phyloP scores from a whole-genome alignment of 768 basidiomycete species.

The Lactifluus pinguis region DNA sequence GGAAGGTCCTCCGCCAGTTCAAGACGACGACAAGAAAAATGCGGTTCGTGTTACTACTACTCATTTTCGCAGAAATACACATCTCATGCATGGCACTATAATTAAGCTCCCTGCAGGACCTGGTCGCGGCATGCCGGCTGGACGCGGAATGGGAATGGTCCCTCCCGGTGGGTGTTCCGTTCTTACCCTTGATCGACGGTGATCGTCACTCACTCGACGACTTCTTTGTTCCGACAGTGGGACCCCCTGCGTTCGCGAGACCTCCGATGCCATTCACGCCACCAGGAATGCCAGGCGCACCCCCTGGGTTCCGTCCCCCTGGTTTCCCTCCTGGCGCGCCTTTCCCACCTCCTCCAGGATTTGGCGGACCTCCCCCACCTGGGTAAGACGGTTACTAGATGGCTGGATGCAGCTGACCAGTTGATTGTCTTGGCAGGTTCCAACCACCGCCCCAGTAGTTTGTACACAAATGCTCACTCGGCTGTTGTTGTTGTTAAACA shows the following conservation, averaged over 20 bases:
- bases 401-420: background rate
- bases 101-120: slow-evolving; percentile 80
- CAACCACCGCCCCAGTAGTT: slow-evolving; percentile 40
- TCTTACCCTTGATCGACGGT: slow-evolving; percentile 7
- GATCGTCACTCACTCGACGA: slow-evolving; percentile 14
- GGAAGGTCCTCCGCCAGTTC: slow-evolving; percentile 89
- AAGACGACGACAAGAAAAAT: slow-evolving; percentile 84
- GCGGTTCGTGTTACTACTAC: slow-evolving; percentile 40
- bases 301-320: slow-evolving; percentile 78
- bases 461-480: background rate
- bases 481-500: background rate
- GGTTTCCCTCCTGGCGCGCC: slow-evolving; percentile 78
- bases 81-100: background rate
- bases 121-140: slow-evolving; percentile 92
- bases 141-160: slow-evolving; percentile 95
- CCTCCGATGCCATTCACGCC: slow-evolving; percentile 58
- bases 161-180: slow-evolving; percentile 54
- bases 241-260: slow-evolving; percentile 49
- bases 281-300: slow-evolving; percentile 80
- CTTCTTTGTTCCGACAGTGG: slow-evolving; percentile 35
- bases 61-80: slow-evolving; percentile 19
- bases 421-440: slow-evolving; percentile 28
- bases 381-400: slow-evolving; percentile 48
- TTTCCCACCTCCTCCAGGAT: slow-evolving; percentile 74
- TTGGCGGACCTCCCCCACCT: slow-evolving; percentile 67